Evolutionary conservation across 345 rosid genomes (phyloP).

Genomic region (Arabis hirsuta): DNA sequence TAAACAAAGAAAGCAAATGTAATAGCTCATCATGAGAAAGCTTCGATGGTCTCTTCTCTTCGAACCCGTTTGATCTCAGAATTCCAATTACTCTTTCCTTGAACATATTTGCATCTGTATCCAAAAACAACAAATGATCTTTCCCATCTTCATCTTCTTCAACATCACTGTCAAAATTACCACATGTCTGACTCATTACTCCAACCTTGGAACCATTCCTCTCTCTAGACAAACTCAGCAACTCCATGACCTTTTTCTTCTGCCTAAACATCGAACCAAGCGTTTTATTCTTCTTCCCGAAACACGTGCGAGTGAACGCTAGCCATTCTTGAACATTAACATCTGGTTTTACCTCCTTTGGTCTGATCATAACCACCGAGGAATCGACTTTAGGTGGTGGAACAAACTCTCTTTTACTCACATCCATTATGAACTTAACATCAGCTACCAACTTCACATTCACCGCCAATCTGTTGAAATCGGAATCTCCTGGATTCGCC

Average conservation of each 20-base stretch:
- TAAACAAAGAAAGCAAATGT: slow-evolving; percentile 65
- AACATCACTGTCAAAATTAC: slow-evolving; percentile 11
- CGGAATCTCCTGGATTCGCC: slow-evolving; percentile 84
- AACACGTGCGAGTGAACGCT: slow-evolving; percentile 81
- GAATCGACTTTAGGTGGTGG: slow-evolving; percentile 94
- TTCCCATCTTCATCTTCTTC: slow-evolving; percentile 39
- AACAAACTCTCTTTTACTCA: slow-evolving; percentile 87
- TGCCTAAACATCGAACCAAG: slow-evolving; percentile 88
- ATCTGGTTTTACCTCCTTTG: slow-evolving; percentile 62
- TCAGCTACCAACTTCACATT: slow-evolving; percentile 85
- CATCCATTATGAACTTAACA: slow-evolving; percentile 80
- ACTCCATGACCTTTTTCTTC: slow-evolving; percentile 81
- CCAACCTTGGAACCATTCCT: slow-evolving; percentile 38
- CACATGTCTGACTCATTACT: background rate
- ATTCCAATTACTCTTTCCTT: slow-evolving; percentile 61
- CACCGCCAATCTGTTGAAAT: slow-evolving; percentile 84
- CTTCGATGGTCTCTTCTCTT: slow-evolving; percentile 85
- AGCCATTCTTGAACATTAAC: slow-evolving; percentile 73
- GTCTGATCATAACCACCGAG: slow-evolving; percentile 73
- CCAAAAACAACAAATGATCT: slow-evolving; percentile 36
- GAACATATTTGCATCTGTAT: slow-evolving; percentile 51
- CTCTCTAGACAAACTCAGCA: slow-evolving; percentile 43
- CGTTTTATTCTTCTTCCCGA: slow-evolving; percentile 83
- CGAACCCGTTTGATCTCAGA: slow-evolving; percentile 56
- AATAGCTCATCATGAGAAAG: slow-evolving; percentile 64